These are phyloP conservation scores for Microbotryum saponariae DNA, from an alignment of 1,284 basidiomycete species.

Conservation along the genomic window DNA sequence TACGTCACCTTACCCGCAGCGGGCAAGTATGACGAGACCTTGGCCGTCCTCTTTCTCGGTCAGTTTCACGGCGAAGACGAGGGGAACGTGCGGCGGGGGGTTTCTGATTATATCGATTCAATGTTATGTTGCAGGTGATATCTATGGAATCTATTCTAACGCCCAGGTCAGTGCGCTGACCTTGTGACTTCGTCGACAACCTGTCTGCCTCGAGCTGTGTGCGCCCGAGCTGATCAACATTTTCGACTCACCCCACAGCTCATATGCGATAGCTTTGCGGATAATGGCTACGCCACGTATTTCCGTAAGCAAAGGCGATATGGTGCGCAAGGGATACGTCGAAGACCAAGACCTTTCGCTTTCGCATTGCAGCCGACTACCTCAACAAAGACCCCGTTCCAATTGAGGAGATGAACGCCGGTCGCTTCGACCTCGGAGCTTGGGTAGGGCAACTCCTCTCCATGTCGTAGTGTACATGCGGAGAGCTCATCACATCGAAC, in stretches of 20 bases:
- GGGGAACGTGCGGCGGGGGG: too few relatives aligned
- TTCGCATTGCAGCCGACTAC: constrained; percentile 36
- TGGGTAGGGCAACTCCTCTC: constrained; percentile 8
- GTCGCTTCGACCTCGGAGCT: constrained; percentile 37
- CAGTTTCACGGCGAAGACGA: constrained; percentile 9
- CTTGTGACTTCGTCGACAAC: neutral
- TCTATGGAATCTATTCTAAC: neutral
- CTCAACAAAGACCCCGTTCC: constrained; percentile 55
- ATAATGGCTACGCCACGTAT: constrained; percentile 60
- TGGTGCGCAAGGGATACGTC: neutral
- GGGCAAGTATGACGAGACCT: constrained; percentile 30
- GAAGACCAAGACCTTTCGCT: neutral
- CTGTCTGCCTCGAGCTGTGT: neutral
- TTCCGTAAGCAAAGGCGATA: constrained; percentile 44
- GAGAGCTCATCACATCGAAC: constrained; percentile 51
- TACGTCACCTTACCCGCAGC: neutral
- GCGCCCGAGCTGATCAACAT: constrained; percentile 2
- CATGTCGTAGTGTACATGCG: constrained; percentile 33
- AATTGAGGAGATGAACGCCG: constrained; percentile 42
- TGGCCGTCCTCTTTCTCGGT: constrained; percentile 38
- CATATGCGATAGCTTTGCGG: constrained; percentile 59
- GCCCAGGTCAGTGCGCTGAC: too few relatives aligned
- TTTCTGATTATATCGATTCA: constrained; percentile 11
- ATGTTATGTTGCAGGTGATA: neutral
- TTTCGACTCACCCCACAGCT: constrained; percentile 4